A percentile compares a stretch with the other conserved stretches of the same genome.
These are phyloP conservation scores for Kodamaea kaohsiungensis DNA, from an alignment of 805 yeast genomes.

Conservation along the genomic window DNA sequence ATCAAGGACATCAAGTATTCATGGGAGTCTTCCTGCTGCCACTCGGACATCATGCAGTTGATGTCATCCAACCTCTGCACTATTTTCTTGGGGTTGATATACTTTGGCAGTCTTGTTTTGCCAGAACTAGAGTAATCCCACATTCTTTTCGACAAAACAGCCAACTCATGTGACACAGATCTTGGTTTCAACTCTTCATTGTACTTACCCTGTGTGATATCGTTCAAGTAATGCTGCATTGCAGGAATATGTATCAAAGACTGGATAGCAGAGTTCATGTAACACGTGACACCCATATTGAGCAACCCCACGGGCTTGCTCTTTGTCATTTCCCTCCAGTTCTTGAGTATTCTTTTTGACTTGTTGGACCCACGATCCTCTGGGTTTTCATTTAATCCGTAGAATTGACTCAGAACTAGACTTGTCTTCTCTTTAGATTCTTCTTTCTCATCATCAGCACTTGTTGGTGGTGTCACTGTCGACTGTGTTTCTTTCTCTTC, in stretches of 20 bases:
- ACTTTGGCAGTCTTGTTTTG: conserved; percentile 33
- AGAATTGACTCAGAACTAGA: conserved; percentile 18
- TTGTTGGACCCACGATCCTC: conserved; percentile 66
- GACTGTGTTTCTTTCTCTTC: conserved; percentile 14
- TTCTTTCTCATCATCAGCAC: conserved; percentile 7
- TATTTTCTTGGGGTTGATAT: conserved; percentile 74
- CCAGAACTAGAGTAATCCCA: conserved; percentile 54
- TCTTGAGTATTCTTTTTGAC: conserved; percentile 61
- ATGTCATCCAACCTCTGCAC: conserved; percentile 75
- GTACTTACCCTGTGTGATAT: conserved; percentile 57
- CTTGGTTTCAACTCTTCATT: conserved; percentile 46
- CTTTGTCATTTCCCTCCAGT: conserved; percentile 60
- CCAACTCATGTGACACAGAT: conserved; percentile 66
- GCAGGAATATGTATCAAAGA: conserved; percentile 91
- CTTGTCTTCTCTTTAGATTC: neutral
- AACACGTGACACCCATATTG: conserved; percentile 95
- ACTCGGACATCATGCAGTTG: conserved; percentile 93
- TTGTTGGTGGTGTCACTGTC: conserved; percentile 9
- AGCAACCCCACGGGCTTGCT: conserved; percentile 72
- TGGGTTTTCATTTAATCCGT: conserved; percentile 55
- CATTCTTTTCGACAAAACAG: conserved; percentile 68
- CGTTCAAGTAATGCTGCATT: conserved; percentile 75
- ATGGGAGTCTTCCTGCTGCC: conserved; percentile 98
- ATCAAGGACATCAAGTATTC: conserved; percentile 93
- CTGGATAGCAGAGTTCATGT: conserved; percentile 94